Evolutionary conservation across 1,139 yeast genomes (phyloP).

Genomic region (Trichomonascaceae sp.): DNA sequence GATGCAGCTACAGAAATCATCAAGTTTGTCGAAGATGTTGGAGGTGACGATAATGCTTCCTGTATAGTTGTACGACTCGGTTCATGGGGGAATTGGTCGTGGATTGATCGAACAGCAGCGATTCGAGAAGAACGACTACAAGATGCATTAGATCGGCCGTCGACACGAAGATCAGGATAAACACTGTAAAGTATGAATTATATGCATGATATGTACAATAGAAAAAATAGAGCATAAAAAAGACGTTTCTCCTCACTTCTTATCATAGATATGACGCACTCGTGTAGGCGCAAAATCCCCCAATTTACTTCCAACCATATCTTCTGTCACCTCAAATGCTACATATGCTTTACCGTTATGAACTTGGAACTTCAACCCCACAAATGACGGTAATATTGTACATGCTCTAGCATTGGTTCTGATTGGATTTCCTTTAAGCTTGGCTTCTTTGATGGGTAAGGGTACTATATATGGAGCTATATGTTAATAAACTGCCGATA

Average conservation of each 20-base stretch:
- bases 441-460: constrained; percentile 80
- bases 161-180: constrained; percentile 8
- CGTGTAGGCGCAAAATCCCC: constrained; percentile 96
- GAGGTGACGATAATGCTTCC: constrained; percentile 93
- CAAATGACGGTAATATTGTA: constrained; percentile 91
- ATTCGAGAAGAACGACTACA: constrained; percentile 68
- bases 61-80: constrained; percentile 70
- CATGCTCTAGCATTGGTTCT: constrained; percentile 93
- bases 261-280: constrained; percentile 74
- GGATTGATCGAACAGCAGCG: constrained; percentile 73
- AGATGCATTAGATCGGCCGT: constrained; percentile 35
- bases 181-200: constrained; percentile 3
- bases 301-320: constrained; percentile 95
- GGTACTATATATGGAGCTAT: constrained; percentile 93
- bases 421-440: constrained; percentile 73
- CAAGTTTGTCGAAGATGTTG: constrained; percentile 75
- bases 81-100: constrained; percentile 89
- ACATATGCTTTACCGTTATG: constrained; percentile 96
- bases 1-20: constrained; percentile 80
- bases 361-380: constrained; percentile 86
- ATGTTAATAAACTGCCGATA: neutral
- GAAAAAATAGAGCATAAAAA: neutral
- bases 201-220: constrained; percentile 1
- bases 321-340: constrained; percentile 79
- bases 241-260: constrained; percentile 20